Evolutionary conservation across 495 filamentous ascomycete genomes (phyloP).

Genomic region (Parachaetomium inaequale): DNA sequence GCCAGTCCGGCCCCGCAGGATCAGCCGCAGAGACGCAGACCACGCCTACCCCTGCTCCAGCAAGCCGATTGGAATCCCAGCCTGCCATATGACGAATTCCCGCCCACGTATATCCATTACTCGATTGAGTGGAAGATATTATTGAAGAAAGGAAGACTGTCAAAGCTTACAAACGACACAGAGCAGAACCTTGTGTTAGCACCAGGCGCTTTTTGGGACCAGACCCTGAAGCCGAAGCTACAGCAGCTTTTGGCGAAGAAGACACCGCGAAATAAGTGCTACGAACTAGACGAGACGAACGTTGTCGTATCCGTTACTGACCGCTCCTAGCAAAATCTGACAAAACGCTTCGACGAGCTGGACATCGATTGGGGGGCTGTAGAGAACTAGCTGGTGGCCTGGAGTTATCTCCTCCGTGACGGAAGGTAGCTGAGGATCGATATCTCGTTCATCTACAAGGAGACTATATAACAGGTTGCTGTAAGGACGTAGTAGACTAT

Average conservation of each 20-base stretch:
- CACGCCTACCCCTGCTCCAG: conserved; percentile 21
- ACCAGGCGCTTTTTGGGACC: conserved; percentile 19
- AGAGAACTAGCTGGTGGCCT: conserved; percentile 20
- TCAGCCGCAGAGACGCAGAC: conserved; percentile 9
- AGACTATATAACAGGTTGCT: no score
- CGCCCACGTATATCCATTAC: conserved; percentile 32
- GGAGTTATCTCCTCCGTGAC: conserved; percentile 21
- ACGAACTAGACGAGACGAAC: conserved; percentile 26
- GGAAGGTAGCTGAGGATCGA: conserved; percentile 27
- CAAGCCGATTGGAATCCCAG: conserved; percentile 22
- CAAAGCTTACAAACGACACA: conserved; percentile 28
- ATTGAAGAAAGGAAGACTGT: conserved; percentile 25
- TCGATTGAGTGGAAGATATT: conserved; percentile 30
- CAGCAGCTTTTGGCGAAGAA: conserved; percentile 21
- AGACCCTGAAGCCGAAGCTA: conserved; percentile 19
- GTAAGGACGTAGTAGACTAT: no score
- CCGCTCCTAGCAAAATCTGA: conserved; percentile 20
- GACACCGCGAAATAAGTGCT: conserved; percentile 17
- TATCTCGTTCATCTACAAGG: conserved; percentile 29
- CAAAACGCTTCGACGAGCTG: conserved; percentile 24
- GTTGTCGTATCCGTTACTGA: conserved; percentile 23
- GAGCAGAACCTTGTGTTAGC: conserved; percentile 30
- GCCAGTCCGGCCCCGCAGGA: conserved; percentile 4
- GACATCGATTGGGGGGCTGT: conserved; percentile 20
- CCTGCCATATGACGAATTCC: conserved; percentile 23